These are phyloP conservation scores for Thermochaetoides dissita DNA, from an alignment of 2,329 filamentous ascomycete genomes.

Conservation along the genomic window DNA sequence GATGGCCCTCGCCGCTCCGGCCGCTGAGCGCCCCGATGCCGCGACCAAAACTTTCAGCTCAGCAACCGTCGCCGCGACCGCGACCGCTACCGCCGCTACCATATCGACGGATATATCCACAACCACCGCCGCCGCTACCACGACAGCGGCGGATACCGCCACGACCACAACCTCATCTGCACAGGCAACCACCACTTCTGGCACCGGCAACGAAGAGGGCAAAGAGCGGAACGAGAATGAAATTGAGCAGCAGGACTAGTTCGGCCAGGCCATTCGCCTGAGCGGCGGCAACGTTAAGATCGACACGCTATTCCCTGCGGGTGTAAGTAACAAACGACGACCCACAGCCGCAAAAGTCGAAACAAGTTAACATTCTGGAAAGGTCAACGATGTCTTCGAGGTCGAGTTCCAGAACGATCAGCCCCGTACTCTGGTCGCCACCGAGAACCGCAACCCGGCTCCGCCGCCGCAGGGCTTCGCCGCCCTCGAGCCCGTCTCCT, in stretches of 20 bases:
- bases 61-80: conserved; percentile 6
- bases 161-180: conserved; percentile 1
- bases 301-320: conserved; percentile 21
- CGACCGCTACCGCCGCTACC: background rate
- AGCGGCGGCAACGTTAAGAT: conserved; percentile 21
- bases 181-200: background rate
- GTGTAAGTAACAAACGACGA: conserved; percentile 15
- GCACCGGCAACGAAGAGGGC: conserved; percentile 3
- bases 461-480: conserved; percentile 23
- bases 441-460: conserved; percentile 23
- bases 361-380: conserved; percentile 2
- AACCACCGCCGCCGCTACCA: background rate
- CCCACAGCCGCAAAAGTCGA: background rate
- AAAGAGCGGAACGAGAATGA: conserved; percentile 17
- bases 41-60: conserved; percentile 13
- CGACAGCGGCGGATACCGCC: background rate
- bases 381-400: conserved; percentile 23
- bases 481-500: conserved; percentile 24
- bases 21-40: conserved; percentile 1
- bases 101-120: background rate
- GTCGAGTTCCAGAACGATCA: conserved; percentile 25
- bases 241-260: conserved; percentile 19
- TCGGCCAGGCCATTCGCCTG: conserved; percentile 19
- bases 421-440: conserved; percentile 23
- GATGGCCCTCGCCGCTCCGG: conserved; percentile 10